Percentiles rank a stretch among this genome's conserved stretches.
Conservation (phyloP, 192 early-diverging fungal species). For the Backusella westeae region DNA sequence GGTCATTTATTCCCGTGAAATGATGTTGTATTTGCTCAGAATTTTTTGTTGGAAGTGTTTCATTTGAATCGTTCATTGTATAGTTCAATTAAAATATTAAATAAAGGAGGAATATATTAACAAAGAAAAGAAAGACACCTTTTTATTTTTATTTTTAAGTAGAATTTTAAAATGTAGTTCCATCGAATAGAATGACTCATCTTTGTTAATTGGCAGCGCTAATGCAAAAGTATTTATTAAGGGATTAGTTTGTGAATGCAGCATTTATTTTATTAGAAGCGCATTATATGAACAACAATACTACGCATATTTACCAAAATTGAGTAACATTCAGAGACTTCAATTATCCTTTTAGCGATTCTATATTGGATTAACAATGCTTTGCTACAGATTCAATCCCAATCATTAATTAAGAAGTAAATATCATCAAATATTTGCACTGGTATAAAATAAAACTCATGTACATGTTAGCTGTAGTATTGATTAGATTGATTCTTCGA, state of each 20-base stretch:
- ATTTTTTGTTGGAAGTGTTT: background rate
- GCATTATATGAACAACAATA: background rate
- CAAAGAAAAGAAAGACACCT: background rate
- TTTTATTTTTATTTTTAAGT: background rate
- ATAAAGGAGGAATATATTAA: background rate
- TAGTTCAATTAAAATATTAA: background rate
- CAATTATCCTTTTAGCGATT: background rate
- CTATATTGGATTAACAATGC: background rate
- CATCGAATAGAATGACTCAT: background rate
- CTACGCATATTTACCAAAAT: background rate
- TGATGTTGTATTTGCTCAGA: background rate
- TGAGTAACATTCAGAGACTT: background rate
- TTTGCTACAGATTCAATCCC: background rate
- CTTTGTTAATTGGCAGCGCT: background rate
- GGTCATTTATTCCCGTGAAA: background rate
- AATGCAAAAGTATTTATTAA: background rate
- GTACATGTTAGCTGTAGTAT: too few species aligned
- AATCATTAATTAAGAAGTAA: background rate
- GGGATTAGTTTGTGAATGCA: background rate
- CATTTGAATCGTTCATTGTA: background rate
- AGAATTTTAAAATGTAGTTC: background rate
- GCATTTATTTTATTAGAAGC: background rate
- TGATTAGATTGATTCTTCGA: too few species aligned
- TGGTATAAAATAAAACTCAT: too few species aligned
- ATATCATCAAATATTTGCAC: too few species aligned